Evolutionary conservation across 1,139 yeast species (phyloP), one percentile per base, ranked within the genome.

Genomic region (Geotrichum reessii): DNA sequence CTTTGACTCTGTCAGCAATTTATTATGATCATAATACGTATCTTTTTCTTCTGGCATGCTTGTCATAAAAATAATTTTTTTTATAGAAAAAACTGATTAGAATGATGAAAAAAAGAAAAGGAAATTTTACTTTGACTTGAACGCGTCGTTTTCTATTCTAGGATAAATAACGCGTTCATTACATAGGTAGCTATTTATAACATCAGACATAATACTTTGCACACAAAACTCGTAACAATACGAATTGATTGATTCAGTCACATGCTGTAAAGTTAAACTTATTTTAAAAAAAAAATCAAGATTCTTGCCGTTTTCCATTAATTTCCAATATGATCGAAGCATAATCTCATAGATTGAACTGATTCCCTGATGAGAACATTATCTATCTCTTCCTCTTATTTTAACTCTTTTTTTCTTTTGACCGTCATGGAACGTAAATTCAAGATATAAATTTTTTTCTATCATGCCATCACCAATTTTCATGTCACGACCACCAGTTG

Each of bases 391-490:
- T 17, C 27, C 24, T 33, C 27, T 11, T n/a, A 19, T 33, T 22
- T 51, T 19, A 25, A 37, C 1, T 17, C 44, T n/a, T 37, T 37
- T 37, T 17, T n/a, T 40, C 12, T 47, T 17, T 51, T 22, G 12
- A 22, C 14, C 1, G 7, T 24, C 12, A 21, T 17, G 21, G 21
- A 46, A 21, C 17, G 19, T 14, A 19, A 47, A 47, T 8, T 17
- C 24, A 37, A 37, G 22, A 33, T 12, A 37, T 33, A 14, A n/a
- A 24, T 48, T 21, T 19, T 24, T 17, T 9, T 25, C n/a, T 44
- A 40, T 51, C 78, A 79, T 82, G 77, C 44, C 80, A 1, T 79
- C 83, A 2, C 83, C 83, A 7, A 73, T 77, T 28, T 78, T 79
- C 66, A 71, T 79, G 22, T 75, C 82, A 21, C 72, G 77, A 53